phyloP scores from a whole-genome alignment of 352 stramenopile species.

The Pythium chondricola region DNA sequence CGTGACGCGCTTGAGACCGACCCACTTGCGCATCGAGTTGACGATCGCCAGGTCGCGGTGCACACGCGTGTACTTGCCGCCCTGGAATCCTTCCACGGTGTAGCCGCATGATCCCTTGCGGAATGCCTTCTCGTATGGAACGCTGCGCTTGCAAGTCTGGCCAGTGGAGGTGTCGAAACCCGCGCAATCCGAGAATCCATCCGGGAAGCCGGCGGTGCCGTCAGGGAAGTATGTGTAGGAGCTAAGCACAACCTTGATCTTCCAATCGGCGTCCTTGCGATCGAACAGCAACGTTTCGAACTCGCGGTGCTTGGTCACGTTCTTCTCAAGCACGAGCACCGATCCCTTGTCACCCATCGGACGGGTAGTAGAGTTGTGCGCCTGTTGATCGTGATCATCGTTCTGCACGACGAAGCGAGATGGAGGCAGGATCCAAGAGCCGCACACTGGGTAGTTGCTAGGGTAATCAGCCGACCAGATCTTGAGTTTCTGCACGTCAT shows the following conservation, averaged over 20 bases:
- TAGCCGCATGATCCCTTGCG: constrained; percentile 32
- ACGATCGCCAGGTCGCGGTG: constrained; percentile 62
- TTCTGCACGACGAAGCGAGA: constrained; percentile 71
- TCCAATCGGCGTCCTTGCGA: constrained; percentile 49
- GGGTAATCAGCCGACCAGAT: constrained; percentile 76
- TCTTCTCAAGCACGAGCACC: constrained; percentile 35
- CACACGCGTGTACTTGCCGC: constrained; percentile 25
- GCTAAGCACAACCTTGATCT: constrained; percentile 63
- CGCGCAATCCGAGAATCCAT: constrained; percentile 20
- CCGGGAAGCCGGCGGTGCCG: constrained; percentile 41
- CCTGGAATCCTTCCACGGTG: constrained; percentile 30
- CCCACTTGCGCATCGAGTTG: constrained; percentile 38
- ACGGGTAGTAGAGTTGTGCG: constrained; percentile 34
- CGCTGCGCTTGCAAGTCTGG: constrained; percentile 25
- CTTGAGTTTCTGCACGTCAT: constrained; percentile 66
- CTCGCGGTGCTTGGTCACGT: constrained; percentile 40
- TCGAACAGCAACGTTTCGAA: constrained; percentile 60
- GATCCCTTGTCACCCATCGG: constrained; percentile 53
- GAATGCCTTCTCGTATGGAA: constrained; percentile 50
- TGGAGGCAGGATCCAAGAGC: constrained; percentile 53
- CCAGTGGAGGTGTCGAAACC: constrained; percentile 29
- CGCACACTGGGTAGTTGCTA: constrained; percentile 42
- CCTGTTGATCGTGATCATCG: constrained; percentile 71
- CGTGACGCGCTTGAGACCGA: constrained; percentile 26
- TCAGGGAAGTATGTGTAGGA: constrained; percentile 55